Evolutionary conservation across 1,139 yeast genomes (phyloP), one percentile per base, ranked within the genome.

Genomic region (Debaryomyces fabryi): DNA sequence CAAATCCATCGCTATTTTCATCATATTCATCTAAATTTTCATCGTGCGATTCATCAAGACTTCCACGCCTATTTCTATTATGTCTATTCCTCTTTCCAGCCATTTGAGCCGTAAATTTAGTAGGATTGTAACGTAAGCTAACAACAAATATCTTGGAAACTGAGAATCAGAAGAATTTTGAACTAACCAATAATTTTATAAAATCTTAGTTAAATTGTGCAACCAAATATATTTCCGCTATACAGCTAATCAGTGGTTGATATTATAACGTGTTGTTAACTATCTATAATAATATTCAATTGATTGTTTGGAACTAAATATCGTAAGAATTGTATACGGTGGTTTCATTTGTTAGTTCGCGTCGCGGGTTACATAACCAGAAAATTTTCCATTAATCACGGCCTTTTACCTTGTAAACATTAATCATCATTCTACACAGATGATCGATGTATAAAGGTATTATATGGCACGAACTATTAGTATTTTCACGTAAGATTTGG

Each of bases 31-130:
- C 43, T 10, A 38, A 4, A 21, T 5, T 34, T 10, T 43, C 46
- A 18, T 24, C 37, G 30, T 21, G 20, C 25, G 27, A 30, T 9
- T 46, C 47, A 13, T 43, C 43, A 21, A 20, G 13, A 7, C 34
- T 44, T 24, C 46, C 15, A 25, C 24, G 25, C 41, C 52, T 45
- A n/a, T 45, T 43, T 36, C 55, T 47, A 45, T 50, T 51, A 3
- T 56, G 41, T 58, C 55, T 57, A 25, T 35, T 46, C 35, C 35
- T 33, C 21, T 37, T 21, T 51, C 32, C 45, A 37, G 29, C 38
- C 45, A 42, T 42, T 16, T 34, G 18, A 33, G 39, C 48, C 49
- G 35, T 23, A 39, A 46, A 49, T 35, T 49, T 55, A 16, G 33
- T 21, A 39, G 44, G 42, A 32, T 34, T 39, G 45, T 42, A 42